Conservation (phyloP, 1,284 basidiomycete species). For the Ustilago curta region DNA sequence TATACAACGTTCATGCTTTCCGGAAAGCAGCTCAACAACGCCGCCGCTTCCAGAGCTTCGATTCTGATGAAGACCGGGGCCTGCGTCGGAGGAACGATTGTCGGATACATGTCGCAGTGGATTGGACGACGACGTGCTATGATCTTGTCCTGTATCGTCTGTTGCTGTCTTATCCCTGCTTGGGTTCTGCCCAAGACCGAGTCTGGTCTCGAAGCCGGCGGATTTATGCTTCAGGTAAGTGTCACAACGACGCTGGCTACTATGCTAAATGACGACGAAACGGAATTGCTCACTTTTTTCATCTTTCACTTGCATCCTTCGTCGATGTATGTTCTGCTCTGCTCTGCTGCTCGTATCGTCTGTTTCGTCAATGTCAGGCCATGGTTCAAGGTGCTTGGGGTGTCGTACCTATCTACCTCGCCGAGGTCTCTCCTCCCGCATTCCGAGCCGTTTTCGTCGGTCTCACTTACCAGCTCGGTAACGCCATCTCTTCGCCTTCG, state of each 20-base stretch:
- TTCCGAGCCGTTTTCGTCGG: slow-evolving; percentile 56
- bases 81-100: slow-evolving; percentile 53
- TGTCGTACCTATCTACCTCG: slow-evolving; percentile 51
- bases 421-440: slow-evolving; percentile 49
- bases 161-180: slow-evolving; percentile 53
- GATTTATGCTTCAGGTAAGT: slow-evolving; percentile 54
- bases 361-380: slow-evolving; percentile 13
- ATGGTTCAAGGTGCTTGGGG: slow-evolving; percentile 58
- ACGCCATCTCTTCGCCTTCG: slow-evolving; percentile 69
- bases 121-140: slow-evolving; percentile 55
- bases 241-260: not conserved
- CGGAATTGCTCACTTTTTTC: slow-evolving; percentile 1
- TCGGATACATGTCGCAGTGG: slow-evolving; percentile 57
- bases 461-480: slow-evolving; percentile 58
- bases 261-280: too few species aligned
- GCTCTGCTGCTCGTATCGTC: not conserved
- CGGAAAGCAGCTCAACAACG: slow-evolving; percentile 45
- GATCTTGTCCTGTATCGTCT: slow-evolving; percentile 36
- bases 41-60: slow-evolving; percentile 44
- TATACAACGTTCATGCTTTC: slow-evolving; percentile 57
- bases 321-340: not conserved
- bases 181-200: slow-evolving; percentile 56
- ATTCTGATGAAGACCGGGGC: slow-evolving; percentile 54
- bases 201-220: slow-evolving; percentile 51
- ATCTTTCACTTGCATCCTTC: slow-evolving; percentile 9